Conservation (phyloP, 2,329 filamentous ascomycete genomes). For the Aureobasidium sp. region DNA sequence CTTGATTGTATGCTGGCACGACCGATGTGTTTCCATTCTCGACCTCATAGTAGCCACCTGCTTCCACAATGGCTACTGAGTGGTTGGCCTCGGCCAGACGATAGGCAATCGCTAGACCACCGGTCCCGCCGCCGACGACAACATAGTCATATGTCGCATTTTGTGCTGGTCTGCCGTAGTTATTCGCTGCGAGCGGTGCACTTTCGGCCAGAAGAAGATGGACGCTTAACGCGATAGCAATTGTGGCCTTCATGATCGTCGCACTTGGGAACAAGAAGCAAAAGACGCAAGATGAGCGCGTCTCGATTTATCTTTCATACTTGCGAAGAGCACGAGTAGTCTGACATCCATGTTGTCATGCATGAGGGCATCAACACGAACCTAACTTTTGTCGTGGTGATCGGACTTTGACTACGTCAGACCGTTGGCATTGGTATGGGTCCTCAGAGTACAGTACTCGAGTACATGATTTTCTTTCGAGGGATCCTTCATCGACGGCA, state of each 20-base stretch:
- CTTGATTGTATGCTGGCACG: constrained; percentile 8
- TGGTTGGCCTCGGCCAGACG: constrained; percentile 19
- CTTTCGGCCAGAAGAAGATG: neutral
- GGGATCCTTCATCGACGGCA: too few species aligned
- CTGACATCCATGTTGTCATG: neutral
- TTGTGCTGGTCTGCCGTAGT: neutral
- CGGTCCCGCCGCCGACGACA: constrained; percentile 22
- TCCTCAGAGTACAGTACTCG: too few species aligned
- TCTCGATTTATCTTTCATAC: neutral
- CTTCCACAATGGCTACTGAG: constrained; percentile 24
- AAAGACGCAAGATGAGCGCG: neutral
- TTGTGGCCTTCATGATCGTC: neutral
- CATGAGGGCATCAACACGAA: neutral
- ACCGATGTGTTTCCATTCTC: constrained; percentile 21
- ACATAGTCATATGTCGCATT: constrained; percentile 23
- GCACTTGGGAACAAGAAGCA: neutral
- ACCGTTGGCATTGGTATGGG: constrained; percentile 2
- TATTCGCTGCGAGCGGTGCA: neutral
- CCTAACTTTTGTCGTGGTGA: neutral
- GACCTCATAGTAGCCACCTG: constrained; percentile 23
- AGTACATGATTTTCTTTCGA: too few species aligned
- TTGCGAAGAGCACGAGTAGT: neutral
- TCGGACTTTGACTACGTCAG: neutral
- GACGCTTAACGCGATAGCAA: neutral
- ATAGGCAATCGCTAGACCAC: constrained; percentile 20